Conservation (phyloP, 1,284 basidiomycete genomes). For the Prillingera fragicola region DNA sequence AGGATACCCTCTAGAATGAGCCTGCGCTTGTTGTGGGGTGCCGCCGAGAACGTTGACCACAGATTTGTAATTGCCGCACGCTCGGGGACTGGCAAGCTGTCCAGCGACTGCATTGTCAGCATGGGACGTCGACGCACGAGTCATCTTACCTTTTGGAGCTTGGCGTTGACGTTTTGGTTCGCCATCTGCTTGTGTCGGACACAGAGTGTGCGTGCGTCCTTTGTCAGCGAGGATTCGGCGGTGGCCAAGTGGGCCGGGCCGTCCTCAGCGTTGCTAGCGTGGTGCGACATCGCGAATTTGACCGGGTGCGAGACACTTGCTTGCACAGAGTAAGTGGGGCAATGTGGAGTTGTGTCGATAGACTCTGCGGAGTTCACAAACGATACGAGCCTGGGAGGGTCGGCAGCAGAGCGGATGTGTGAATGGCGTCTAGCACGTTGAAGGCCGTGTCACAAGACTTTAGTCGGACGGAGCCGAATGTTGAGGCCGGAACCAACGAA, state of each 20-base stretch:
- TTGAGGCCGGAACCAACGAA: too few species aligned
- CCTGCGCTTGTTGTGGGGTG: constrained; percentile 80
- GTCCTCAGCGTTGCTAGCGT: too few species aligned
- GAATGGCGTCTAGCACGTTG: too few species aligned
- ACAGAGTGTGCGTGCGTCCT: constrained; percentile 44
- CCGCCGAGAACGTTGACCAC: constrained; percentile 96
- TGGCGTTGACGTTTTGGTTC: constrained; percentile 87
- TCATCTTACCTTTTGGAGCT: constrained; percentile 75
- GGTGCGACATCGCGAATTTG: too few species aligned
- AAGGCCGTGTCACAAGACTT: too few species aligned
- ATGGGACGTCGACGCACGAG: not conserved
- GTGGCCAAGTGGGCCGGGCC: constrained; percentile 15
- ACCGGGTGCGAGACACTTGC: too few species aligned
- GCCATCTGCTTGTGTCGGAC: constrained; percentile 87
- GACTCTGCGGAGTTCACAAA: too few species aligned
- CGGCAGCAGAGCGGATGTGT: too few species aligned
- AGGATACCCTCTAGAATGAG: constrained; percentile 94
- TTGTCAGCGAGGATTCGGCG: too few species aligned
- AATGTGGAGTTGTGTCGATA: constrained; percentile 12
- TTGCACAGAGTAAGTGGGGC: too few species aligned
- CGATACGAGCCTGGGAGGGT: too few species aligned
- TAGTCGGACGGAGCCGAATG: too few species aligned
- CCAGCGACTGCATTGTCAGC: constrained; percentile 67
- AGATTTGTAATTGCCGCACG: constrained; percentile 84
- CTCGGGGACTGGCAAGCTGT: constrained; percentile 82